phyloP scores from a whole-genome alignment of 2,329 filamentous ascomycete species.

The Aspergillus aculeatus region DNA sequence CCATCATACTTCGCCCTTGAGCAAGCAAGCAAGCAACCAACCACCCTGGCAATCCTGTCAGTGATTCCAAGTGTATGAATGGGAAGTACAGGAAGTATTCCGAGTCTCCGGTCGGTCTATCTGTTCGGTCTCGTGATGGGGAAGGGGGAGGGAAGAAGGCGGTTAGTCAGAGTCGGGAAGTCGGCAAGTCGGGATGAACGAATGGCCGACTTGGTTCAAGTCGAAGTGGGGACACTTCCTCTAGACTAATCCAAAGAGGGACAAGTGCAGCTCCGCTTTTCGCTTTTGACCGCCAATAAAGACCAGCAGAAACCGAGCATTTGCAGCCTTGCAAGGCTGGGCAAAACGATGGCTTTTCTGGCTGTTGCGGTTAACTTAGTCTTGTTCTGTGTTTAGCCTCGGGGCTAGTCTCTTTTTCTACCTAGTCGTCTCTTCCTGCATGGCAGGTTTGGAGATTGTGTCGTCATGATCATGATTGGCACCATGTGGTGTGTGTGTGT shows the following conservation, averaged over 20 bases:
- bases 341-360: conserved; percentile 7
- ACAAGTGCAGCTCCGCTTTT: neutral
- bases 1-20: neutral
- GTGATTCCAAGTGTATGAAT: too few species aligned
- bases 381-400: neutral
- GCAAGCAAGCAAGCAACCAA: neutral
- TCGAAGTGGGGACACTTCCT: neutral
- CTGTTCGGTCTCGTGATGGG: too few species aligned
- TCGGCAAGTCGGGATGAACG: neutral
- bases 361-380: neutral
- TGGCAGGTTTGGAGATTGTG: neutral
- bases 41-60: neutral
- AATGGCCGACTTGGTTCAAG: neutral
- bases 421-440: too few species aligned
- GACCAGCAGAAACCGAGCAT: neutral
- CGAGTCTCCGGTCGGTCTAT: too few species aligned
- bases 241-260: neutral
- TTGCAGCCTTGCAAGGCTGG: conserved; percentile 26
- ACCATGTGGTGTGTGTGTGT: conserved; percentile 9
- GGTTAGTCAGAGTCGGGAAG: neutral
- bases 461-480: conserved; percentile 5
- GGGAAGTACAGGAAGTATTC: too few species aligned
- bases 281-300: neutral
- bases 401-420: neutral
- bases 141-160: too few species aligned